Evolutionary conservation across 2,329 filamentous ascomycete genomes (phyloP).

Genomic region (Pseudocercospora fijiensis): DNA sequence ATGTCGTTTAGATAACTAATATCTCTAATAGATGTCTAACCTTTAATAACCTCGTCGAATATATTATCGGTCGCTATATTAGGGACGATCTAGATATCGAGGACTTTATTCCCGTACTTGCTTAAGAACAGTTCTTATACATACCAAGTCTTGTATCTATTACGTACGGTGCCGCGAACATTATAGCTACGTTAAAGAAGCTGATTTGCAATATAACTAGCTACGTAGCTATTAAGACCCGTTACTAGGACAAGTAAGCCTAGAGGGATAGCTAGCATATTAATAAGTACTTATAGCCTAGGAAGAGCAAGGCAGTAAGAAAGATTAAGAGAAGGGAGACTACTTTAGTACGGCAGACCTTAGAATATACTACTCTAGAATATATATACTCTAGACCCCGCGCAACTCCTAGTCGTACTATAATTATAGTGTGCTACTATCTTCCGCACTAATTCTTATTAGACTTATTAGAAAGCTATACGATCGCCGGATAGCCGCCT

Average conservation of each 20-base stretch:
- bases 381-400: too few species aligned
- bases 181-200: constrained; percentile 4
- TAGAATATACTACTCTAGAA: too few species aligned
- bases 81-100: neutral
- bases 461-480: too few species aligned
- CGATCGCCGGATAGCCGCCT: too few species aligned
- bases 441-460: too few species aligned
- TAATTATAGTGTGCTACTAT: too few species aligned
- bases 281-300: neutral
- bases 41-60: constrained; percentile 2
- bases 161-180: constrained; percentile 6
- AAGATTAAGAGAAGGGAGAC: too few species aligned
- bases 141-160: neutral
- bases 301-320: too few species aligned
- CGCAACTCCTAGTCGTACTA: too few species aligned
- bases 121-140: neutral
- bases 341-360: too few species aligned
- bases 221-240: constrained; percentile 8
- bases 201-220: constrained; percentile 4
- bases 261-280: neutral
- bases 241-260: constrained; percentile 9
- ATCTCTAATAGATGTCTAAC: neutral
- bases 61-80: constrained; percentile 3
- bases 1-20: neutral
- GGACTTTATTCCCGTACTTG: neutral